A percentile compares a stretch with the other conserved stretches of the same genome.
These are phyloP conservation scores for Baeospora myosura DNA, from an alignment of 1,284 basidiomycete genomes.

Conservation along the genomic window DNA sequence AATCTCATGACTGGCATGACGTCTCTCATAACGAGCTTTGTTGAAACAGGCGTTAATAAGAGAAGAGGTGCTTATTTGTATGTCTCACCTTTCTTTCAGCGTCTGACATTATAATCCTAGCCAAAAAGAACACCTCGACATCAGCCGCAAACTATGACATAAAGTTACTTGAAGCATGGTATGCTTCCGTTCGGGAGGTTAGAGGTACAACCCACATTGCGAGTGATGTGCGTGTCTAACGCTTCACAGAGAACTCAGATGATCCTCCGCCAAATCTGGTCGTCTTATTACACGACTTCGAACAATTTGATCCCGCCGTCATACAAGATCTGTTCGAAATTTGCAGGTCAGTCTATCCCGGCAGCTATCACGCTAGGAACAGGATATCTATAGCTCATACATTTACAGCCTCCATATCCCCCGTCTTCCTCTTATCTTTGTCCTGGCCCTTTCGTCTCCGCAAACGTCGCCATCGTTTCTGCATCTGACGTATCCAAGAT, in stretches of 20 bases:
- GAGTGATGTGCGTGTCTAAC: no score
- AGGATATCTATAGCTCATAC: neutral
- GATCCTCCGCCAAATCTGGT: slow-evolving; percentile 32
- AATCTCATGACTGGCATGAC: slow-evolving; percentile 52
- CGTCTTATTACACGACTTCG: slow-evolving; percentile 61
- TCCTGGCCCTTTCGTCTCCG: slow-evolving; percentile 52
- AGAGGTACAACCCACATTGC: slow-evolving; percentile 29
- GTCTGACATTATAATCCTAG: slow-evolving; percentile 9
- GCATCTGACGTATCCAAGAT: slow-evolving; percentile 47
- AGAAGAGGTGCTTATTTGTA: slow-evolving; percentile 23
- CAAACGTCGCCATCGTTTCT: slow-evolving; percentile 48
- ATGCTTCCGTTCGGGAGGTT: slow-evolving; percentile 29
- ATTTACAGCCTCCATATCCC: slow-evolving; percentile 33
- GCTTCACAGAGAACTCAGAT: slow-evolving; percentile 1
- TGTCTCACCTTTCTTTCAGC: slow-evolving; percentile 3
- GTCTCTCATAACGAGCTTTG: slow-evolving; percentile 46
- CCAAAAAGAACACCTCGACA: slow-evolving; percentile 36
- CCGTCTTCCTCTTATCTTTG: slow-evolving; percentile 50
- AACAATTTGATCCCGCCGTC: slow-evolving; percentile 52
- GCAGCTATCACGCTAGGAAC: neutral
- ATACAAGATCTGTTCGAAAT: slow-evolving; percentile 64
- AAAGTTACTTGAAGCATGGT: slow-evolving; percentile 50
- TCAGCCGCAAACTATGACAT: slow-evolving; percentile 59
- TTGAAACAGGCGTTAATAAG: slow-evolving; percentile 26
- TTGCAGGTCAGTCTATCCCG: slow-evolving; percentile 40